phyloP scores from a whole-genome alignment of 2,329 filamentous ascomycete species.

The Cladophialophora psammophila region DNA sequence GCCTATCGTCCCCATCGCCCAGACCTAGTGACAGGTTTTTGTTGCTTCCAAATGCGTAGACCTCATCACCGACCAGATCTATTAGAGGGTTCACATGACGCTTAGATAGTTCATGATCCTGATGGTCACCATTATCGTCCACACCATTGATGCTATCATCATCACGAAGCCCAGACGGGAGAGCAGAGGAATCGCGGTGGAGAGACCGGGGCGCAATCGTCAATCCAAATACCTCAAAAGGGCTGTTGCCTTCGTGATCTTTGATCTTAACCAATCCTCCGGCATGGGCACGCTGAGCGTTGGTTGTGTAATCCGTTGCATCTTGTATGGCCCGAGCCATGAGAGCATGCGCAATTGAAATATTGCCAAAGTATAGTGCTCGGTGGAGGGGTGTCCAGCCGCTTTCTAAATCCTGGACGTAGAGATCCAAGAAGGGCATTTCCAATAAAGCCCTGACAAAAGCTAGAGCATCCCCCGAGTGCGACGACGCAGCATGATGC shows the following conservation, averaged over 20 bases:
- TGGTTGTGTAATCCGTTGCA: conserved; percentile 66
- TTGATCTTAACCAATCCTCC: conserved; percentile 91
- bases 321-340: conserved; percentile 78
- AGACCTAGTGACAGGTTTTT: conserved; percentile 92
- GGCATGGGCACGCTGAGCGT: conserved; percentile 63
- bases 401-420: conserved; percentile 86
- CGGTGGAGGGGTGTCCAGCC: conserved; percentile 96
- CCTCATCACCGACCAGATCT: conserved; percentile 74
- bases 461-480: conserved; percentile 69
- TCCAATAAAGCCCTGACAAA: conserved; percentile 84
- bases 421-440: conserved; percentile 83
- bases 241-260: conserved; percentile 91
- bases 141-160: conserved; percentile 44
- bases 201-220: conserved; percentile 83
- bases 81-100: conserved; percentile 45
- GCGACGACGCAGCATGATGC: conserved; percentile 82
- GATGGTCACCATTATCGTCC: conserved; percentile 59
- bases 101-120: conserved; percentile 42
- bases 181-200: conserved; percentile 45
- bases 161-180: conserved; percentile 39
- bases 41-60: conserved; percentile 95
- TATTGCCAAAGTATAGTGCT: conserved; percentile 87
- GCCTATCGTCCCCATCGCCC: conserved; percentile 93
- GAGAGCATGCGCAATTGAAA: conserved; percentile 82
- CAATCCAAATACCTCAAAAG: conserved; percentile 88